Evolutionary conservation across 306 rosid genomes (phyloP), one percentile per base, ranked within the genome.

Genomic region (Rosa lucieae): DNA sequence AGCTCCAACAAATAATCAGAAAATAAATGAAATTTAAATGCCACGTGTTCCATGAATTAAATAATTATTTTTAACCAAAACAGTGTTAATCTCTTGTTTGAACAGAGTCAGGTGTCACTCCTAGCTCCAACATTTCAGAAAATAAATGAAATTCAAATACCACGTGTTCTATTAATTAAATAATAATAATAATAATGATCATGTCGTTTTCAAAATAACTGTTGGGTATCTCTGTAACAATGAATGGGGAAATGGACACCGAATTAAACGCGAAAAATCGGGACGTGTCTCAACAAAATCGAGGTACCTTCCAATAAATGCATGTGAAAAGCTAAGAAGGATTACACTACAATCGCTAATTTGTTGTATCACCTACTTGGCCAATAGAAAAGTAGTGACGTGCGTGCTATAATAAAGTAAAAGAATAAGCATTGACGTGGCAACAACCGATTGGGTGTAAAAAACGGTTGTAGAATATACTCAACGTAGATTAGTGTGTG

Each of bases 401-500:
- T 70, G 20, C 26, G 67, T 51, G n/a, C 70, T 79, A 77, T 26
- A 3, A 15, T 62, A 37, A 26, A 12, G 61, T 20, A 6, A 10
- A 20, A 10, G 1, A 17, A 73, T 55, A 7, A 14, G 1, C 5
- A 13, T 20, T 58, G 69, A 83, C 82, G 88, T 88, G 89, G 74
- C 90, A 59, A 14, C 3, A 72, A 4, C 47, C n/a, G 10, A 79
- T 67, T 70, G 73, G 84, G 62, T 37, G 77, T 44, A 48, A 23
- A 23, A 2, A 17, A 46, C 6, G 35, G 49, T 29, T 39, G 21
- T 63, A 40, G 69, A 78, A 78, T 23, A 59, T 13, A 68, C 58
- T 14, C 58, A 40, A 10, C 46, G 78, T 70, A 79, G 63, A 53
- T 29, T 17, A 58, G 72, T 66, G 43, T 66, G 29, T 21, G 2